Base-by-base conservation (phyloP, 805 yeast genomes). In the Lipomyces orientalis region DNA sequence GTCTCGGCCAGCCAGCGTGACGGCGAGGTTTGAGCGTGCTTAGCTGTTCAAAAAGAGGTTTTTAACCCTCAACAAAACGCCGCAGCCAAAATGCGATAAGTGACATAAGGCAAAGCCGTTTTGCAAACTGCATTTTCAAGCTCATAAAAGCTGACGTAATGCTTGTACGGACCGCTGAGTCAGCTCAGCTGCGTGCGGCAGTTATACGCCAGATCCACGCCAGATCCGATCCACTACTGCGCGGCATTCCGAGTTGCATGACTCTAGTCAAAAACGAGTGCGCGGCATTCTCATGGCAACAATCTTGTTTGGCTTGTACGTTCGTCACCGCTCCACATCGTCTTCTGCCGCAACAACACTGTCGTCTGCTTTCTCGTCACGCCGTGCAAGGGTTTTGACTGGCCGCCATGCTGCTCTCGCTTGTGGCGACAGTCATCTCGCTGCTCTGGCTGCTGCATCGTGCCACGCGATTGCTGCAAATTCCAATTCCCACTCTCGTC, bases 381-480 rank as follows among this genome's bases (percentile, higher is more conserved):
- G 49, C 49, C 49, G 49, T 43, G 49, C 49, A 43, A 43, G 49
- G 6, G 22, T 16, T 19, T 43, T 43, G 22, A 43, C 49, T 52
- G 51, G 37, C 35, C 29, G 39, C 54, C 55, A 70, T 70, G 71
- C 64, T 69, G 62, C 52, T 73, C 59, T 68, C 69, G 61, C 64
- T 74, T 51, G 64, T 74, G 22, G 74, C 73, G 39, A 72, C 74
- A 64, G 64, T 75, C n/a, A 43, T 75, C 31, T 78, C 81, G 51
- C 67, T 76, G 46, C 61, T 75, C 52, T 78, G 80, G 80, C 76
- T 78, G 37, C 70, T 77, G 14, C 79, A 76, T 62, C 73, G 81
- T 29, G 78, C 78, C 52, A 73, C 78, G 35, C 71, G 76, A 46
- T 73, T 78, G 61, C 68, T 78, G 25, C 76, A 74, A 66, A 76